A percentile compares a stretch with the other conserved stretches of the same genome.
These are phyloP conservation scores for Penicillium soppii DNA, from an alignment of 495 filamentous ascomycete genomes.

Conservation along the genomic window DNA sequence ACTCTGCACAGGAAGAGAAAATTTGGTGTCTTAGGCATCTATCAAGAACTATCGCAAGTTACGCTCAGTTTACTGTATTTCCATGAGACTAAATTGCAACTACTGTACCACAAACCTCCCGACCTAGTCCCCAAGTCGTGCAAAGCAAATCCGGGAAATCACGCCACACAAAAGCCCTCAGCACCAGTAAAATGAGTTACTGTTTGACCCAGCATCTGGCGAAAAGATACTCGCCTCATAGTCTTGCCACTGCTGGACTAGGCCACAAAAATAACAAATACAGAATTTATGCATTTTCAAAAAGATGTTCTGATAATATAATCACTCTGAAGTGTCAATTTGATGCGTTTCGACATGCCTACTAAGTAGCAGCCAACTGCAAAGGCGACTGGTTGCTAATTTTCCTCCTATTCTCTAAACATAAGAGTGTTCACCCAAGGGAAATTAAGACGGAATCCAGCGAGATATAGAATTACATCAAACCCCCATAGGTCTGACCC, in stretches of 20 bases:
- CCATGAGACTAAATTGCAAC: neutral
- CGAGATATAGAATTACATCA: neutral
- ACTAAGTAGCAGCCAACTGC: neutral
- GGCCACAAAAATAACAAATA: too few relatives aligned
- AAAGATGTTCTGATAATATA: neutral
- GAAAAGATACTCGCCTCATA: too few relatives aligned
- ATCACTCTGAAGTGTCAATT: neutral
- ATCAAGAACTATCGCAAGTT: conserved; percentile 1
- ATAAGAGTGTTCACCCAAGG: neutral
- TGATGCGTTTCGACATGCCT: neutral
- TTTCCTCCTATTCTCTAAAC: neutral
- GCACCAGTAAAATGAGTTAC: neutral
- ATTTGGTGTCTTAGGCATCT: neutral
- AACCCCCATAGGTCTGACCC: neutral
- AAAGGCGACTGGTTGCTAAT: neutral
- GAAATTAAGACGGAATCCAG: neutral
- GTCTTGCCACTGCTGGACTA: neutral
- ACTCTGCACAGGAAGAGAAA: neutral
- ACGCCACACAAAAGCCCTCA: too few relatives aligned
- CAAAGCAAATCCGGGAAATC: neutral
- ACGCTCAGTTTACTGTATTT: neutral
- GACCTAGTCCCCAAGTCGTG: too few relatives aligned
- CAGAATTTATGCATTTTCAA: too few relatives aligned
- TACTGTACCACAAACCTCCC: neutral
- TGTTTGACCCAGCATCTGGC: too few relatives aligned